Percentiles rank a stretch among this genome's conserved stretches.
These are phyloP conservation scores for Fusarium brachygibbosum DNA, from an alignment of 2,329 filamentous ascomycete genomes.

Conservation along the genomic window DNA sequence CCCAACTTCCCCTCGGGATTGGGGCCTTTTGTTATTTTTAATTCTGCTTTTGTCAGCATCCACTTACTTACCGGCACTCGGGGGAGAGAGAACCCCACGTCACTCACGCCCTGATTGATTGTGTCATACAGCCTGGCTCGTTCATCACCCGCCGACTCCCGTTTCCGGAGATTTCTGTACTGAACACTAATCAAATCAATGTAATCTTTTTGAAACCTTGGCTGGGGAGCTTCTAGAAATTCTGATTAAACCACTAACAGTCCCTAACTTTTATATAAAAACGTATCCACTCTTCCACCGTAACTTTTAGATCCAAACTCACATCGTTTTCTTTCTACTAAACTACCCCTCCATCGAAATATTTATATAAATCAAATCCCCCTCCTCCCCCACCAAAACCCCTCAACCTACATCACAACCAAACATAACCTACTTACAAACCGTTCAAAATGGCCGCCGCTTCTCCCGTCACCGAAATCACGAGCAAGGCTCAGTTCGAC, in stretches of 20 bases:
- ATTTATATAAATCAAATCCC: slow-evolving; percentile 25
- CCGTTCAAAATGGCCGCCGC: slow-evolving; percentile 47
- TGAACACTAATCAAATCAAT: slow-evolving; percentile 24
- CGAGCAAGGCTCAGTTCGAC: slow-evolving; percentile 62
- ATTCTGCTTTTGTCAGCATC: slow-evolving; percentile 39
- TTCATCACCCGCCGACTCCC: slow-evolving; percentile 41
- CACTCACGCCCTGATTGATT: slow-evolving; percentile 24
- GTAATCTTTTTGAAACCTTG: not conserved
- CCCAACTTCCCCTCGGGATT: not conserved
- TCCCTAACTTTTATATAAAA: slow-evolving; percentile 4
- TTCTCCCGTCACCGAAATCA: slow-evolving; percentile 55
- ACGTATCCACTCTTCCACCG: slow-evolving; percentile 32
- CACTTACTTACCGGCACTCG: slow-evolving; percentile 29
- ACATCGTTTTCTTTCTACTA: slow-evolving; percentile 9
- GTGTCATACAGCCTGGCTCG: slow-evolving; percentile 44
- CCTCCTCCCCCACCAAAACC: slow-evolving; percentile 32
- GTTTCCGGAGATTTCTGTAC: slow-evolving; percentile 3
- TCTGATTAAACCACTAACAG: not conserved
- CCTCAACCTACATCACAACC: slow-evolving; percentile 27
- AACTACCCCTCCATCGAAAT: slow-evolving; percentile 14
- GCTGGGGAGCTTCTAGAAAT: slow-evolving; percentile 23
- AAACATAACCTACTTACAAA: slow-evolving; percentile 5
- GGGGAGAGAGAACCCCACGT: slow-evolving; percentile 28
- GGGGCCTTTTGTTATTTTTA: not conserved
- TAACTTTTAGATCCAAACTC: slow-evolving; percentile 16